phyloP scores from a whole-genome alignment of 768 basidiomycete genomes.

The Trichaptum fuscoviolaceum region DNA sequence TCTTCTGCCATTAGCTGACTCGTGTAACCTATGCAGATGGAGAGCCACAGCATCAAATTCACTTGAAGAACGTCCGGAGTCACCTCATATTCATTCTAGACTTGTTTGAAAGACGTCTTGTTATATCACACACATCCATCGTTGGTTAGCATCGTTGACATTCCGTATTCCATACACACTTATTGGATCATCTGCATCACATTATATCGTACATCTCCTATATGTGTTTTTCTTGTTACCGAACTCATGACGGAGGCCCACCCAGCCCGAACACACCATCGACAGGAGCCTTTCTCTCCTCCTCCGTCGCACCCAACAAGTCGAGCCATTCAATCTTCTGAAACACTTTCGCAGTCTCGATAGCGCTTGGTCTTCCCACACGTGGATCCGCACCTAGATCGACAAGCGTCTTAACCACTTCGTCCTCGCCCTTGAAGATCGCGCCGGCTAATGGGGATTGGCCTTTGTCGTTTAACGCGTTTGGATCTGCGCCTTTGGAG shows the following conservation, averaged over 20 bases:
- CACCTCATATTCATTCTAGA: background rate
- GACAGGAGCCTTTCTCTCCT: constrained; percentile 33
- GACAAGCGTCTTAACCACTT: constrained; percentile 53
- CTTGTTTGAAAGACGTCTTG: background rate
- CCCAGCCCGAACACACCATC: background rate
- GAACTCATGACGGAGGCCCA: background rate
- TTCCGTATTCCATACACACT: background rate
- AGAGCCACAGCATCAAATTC: constrained; percentile 88
- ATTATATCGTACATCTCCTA: background rate
- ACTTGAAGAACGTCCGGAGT: constrained; percentile 14
- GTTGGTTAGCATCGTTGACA: background rate
- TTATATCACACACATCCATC: background rate
- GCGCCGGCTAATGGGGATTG: constrained; percentile 76
- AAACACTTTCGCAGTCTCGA: constrained; percentile 68
- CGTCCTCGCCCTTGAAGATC: constrained; percentile 67
- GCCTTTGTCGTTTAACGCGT: constrained; percentile 62
- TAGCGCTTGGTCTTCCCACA: constrained; percentile 60
- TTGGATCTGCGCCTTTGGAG: constrained; percentile 54
- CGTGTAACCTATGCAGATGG: constrained; percentile 42
- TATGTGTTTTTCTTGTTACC: background rate
- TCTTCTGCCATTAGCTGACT: background rate
- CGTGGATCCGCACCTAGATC: constrained; percentile 59
- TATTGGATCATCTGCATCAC: background rate
- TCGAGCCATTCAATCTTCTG: constrained; percentile 48
- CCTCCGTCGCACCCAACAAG: constrained; percentile 53